Conservation (phyloP, 148 eudicot species). For the Persicaria maculosa region DNA sequence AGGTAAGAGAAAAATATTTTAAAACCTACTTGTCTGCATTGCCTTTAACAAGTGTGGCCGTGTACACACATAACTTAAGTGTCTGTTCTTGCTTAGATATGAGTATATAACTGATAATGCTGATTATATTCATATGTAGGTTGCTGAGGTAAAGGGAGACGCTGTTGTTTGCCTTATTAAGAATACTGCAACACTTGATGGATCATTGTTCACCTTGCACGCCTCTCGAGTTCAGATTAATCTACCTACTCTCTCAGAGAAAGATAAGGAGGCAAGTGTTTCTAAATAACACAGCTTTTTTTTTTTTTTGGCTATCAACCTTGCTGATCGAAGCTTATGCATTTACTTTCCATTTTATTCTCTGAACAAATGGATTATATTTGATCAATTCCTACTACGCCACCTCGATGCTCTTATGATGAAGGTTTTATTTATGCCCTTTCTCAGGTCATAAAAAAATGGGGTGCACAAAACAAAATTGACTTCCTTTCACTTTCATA, state of each 20-base stretch:
- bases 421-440: background rate
- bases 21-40: background rate
- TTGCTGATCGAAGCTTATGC: background rate
- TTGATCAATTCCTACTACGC: background rate
- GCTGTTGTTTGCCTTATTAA: constrained; percentile 77
- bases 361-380: background rate
- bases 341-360: background rate
- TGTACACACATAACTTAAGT: background rate
- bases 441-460: constrained; percentile 71
- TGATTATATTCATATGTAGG: constrained; percentile 38
- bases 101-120: background rate
- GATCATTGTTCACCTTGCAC: constrained; percentile 77
- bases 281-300: background rate
- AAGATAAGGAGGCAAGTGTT: constrained; percentile 70
- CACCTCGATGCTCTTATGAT: constrained; percentile 1
- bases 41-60: background rate
- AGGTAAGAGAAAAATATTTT: constrained; percentile 42
- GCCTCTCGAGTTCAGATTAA: constrained; percentile 80
- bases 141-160: constrained; percentile 58
- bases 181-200: constrained; percentile 82
- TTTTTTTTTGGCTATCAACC: background rate
- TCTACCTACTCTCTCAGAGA: constrained; percentile 76
- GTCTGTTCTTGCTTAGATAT: background rate
- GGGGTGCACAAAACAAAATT: constrained; percentile 91
- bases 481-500: constrained; percentile 86